Evolutionary conservation across 768 basidiomycete genomes (phyloP).

Genomic region (Mycena rosella): DNA sequence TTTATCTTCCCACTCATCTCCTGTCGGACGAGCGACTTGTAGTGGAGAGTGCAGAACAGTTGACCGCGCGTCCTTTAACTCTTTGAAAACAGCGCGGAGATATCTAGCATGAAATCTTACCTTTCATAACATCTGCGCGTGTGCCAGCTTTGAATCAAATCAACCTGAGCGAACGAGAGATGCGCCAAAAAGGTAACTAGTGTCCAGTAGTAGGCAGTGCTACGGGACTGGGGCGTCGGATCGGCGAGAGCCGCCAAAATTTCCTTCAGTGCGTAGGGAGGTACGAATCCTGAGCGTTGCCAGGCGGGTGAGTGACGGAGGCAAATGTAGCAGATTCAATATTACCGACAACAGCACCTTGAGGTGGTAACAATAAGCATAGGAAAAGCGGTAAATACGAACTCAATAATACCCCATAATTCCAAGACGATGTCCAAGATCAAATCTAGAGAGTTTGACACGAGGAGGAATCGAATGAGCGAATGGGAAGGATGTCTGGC

Average conservation of each 20-base stretch:
- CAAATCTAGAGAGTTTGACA: conserved; percentile 77
- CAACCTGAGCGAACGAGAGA: conserved; percentile 76
- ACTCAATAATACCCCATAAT: conserved; percentile 66
- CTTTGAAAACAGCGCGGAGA: not conserved
- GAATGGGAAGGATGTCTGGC: conserved; percentile 67
- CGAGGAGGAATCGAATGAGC: conserved; percentile 71
- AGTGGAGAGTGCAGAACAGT: conserved; percentile 77
- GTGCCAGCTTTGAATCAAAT: conserved; percentile 75
- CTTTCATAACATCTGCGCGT: conserved; percentile 75
- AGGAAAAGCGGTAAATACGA: conserved; percentile 44
- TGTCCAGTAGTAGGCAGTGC: conserved; percentile 70
- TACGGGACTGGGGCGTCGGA: conserved; percentile 54
- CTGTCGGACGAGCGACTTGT: conserved; percentile 72
- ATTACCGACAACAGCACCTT: conserved; percentile 34
- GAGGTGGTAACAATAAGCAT: conserved; percentile 31
- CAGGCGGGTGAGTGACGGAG: not conserved
- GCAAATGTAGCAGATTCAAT: conserved; percentile 4
- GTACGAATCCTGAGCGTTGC: conserved; percentile 66
- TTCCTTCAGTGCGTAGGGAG: conserved; percentile 72
- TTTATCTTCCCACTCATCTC: conserved; percentile 66
- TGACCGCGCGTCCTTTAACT: conserved; percentile 70
- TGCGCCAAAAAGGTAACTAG: conserved; percentile 70
- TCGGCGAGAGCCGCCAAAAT: conserved; percentile 66
- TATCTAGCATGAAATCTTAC: not conserved
- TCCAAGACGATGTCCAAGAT: conserved; percentile 70